Evolutionary conservation across 2,329 filamentous ascomycete species (phyloP).

Genomic region (Stagonosporopsis rhizophila): DNA sequence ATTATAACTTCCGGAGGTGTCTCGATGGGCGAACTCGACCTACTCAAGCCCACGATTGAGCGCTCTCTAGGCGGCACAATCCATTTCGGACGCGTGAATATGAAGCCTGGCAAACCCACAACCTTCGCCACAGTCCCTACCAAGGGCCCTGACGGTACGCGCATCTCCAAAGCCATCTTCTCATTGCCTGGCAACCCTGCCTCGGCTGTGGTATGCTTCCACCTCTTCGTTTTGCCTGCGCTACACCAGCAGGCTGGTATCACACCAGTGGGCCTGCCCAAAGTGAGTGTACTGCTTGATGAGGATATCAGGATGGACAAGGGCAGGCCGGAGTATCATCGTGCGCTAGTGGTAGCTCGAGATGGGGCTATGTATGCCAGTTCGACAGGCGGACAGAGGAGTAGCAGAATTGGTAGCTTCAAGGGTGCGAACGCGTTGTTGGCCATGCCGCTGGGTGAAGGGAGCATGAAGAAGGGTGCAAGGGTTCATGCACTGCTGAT

Average conservation of each 20-base stretch:
- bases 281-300: slow-evolving; percentile 72
- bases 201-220: slow-evolving; percentile 88
- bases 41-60: slow-evolving; percentile 96
- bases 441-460: slow-evolving; percentile 72
- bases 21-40: slow-evolving; percentile 96
- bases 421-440: slow-evolving; percentile 87
- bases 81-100: slow-evolving; percentile 92
- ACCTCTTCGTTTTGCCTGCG: slow-evolving; percentile 90
- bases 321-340: slow-evolving; percentile 86
- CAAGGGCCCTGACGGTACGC: slow-evolving; percentile 56
- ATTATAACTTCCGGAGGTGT: slow-evolving; percentile 94
- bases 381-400: slow-evolving; percentile 90
- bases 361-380: slow-evolving; percentile 74
- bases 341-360: slow-evolving; percentile 73
- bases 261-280: slow-evolving; percentile 71
- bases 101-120: slow-evolving; percentile 98
- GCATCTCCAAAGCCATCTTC: slow-evolving; percentile 77
- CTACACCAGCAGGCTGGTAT: slow-evolving; percentile 80
- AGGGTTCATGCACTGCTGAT: slow-evolving; percentile 82
- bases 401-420: slow-evolving; percentile 87
- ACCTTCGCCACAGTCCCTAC: slow-evolving; percentile 89
- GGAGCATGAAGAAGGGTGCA: slow-evolving; percentile 70
- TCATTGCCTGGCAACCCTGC: slow-evolving; percentile 93
- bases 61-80: slow-evolving; percentile 87
- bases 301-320: slow-evolving; percentile 78